Evolutionary conservation across 1,284 basidiomycete genomes (phyloP), one percentile per base, ranked within the genome.

Genomic region (Laetiporus sulphureus): DNA sequence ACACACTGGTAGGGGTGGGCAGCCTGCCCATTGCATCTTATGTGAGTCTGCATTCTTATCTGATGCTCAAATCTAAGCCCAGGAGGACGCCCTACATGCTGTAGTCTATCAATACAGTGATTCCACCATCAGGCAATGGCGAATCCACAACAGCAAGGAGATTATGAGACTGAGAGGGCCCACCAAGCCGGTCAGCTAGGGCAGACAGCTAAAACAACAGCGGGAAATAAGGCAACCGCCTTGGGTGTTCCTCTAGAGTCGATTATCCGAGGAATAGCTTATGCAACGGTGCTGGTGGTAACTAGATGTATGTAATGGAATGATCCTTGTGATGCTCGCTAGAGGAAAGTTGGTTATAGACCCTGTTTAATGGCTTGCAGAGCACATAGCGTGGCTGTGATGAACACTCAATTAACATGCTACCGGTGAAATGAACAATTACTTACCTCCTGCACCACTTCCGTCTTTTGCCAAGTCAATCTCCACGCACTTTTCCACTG

Each of bases 391-490:
- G 87, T 86, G 56, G 87, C 86, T 89, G 44, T 12, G 29, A 19
- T 24, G 30, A 10, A n/a, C n/a, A n/a, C n/a, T 16, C 12, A 5
- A 2, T n/a, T n/a, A n/a, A n/a, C n/a, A n/a, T n/a, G n/a, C 6
- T 20, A 35, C n/a, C 13, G 3, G 20, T 7, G 24, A 12, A 41
- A 40, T 23, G 18, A 21, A 13, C 37, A 24, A 3, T 31, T 5
- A 60, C 84, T 64, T 63, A 93, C 91, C 91, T 58, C 95, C 95
- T 30, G 95, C 92, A 39, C 95, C 96, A 59, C 90, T 94, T 20
- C 96, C 95, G 58, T 99, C 96, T 66, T 96, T 98, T 4, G 95
- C 95, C 54, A 97, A 63, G 18, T 91, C 93, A 53, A 98, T 89
- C 47, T 83, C 76, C 5, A 96, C 79, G 25, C 79, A 69, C 56